Evolutionary conservation across 228 moss, liverwort and hornwort genomes (phyloP).

Genomic region (Sphagnum magellanicum): DNA sequence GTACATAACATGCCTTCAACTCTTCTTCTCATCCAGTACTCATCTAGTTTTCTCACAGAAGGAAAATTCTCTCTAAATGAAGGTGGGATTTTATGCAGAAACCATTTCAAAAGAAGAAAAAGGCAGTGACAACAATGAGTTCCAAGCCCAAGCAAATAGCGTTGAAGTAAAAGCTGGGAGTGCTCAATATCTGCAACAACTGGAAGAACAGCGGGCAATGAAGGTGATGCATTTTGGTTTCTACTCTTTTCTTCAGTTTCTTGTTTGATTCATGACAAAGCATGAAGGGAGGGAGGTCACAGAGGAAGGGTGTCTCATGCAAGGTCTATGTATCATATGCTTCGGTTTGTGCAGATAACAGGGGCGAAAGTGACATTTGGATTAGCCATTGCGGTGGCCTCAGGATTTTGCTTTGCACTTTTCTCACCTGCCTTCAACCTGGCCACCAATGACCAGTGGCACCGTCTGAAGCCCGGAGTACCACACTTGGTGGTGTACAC

Average conservation of each 20-base stretch:
- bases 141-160: background rate
- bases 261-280: too few species aligned
- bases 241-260: too few species aligned
- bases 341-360: conserved; percentile 23
- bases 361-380: conserved; percentile 64
- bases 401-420: conserved; percentile 80
- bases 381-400: conserved; percentile 60
- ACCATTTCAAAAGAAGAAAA: too few species aligned
- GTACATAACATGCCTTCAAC: too few species aligned
- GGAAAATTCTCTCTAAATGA: too few species aligned
- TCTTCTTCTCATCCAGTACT: too few species aligned
- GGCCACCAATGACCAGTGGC: conserved; percentile 95
- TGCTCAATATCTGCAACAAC: conserved; percentile 49
- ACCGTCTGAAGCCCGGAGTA: conserved; percentile 56
- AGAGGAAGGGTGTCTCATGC: too few species aligned
- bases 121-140: too few species aligned
- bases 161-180: conserved; percentile 39
- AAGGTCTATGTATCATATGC: too few species aligned
- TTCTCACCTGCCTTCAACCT: conserved; percentile 94
- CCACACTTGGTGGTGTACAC: conserved; percentile 93
- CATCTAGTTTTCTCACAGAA: too few species aligned
- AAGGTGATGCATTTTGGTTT: conserved; percentile 27
- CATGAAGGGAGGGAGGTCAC: too few species aligned
- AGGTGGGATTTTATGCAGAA: too few species aligned
- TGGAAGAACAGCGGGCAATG: conserved; percentile 66